Conservation (phyloP, 2,329 filamentous ascomycete species). For the Microdochium nivale region DNA sequence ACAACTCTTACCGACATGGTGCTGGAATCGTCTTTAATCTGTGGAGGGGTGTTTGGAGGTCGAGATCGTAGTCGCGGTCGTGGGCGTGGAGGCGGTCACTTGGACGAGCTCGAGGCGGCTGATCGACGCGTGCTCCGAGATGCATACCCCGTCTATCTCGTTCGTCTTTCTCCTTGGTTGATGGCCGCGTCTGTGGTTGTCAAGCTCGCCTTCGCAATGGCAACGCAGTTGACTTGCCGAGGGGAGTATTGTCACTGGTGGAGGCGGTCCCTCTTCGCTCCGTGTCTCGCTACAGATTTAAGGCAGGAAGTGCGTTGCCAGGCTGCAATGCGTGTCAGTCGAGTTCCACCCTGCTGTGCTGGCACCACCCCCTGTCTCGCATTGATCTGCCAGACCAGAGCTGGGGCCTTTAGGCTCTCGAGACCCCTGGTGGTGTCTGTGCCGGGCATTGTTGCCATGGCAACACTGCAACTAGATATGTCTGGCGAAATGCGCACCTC, state of each 20-base stretch:
- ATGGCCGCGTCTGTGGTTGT: background rate
- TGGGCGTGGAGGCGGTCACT: background rate
- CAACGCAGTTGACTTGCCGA: background rate
- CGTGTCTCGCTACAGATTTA: background rate
- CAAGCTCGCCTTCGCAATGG: background rate
- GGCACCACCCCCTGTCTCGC: background rate
- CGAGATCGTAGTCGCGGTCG: background rate
- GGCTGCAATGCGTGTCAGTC: background rate
- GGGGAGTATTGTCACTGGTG: background rate
- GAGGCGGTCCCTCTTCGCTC: background rate
- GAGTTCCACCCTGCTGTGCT: background rate
- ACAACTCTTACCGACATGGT: slow-evolving; percentile 72
- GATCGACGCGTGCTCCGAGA: background rate
- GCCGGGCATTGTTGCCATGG: background rate
- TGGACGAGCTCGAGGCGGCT: background rate
- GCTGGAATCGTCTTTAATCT: background rate
- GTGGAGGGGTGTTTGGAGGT: background rate
- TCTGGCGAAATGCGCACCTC: background rate
- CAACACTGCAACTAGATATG: background rate
- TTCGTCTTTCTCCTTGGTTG: background rate
- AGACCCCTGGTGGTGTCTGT: background rate
- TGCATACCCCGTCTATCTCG: background rate
- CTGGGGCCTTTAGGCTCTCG: background rate
- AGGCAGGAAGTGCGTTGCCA: background rate
- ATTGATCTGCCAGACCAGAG: background rate